Evolutionary conservation across 352 stramenopile genomes (phyloP).

Genomic region (Globisporangium sylvaticum): DNA sequence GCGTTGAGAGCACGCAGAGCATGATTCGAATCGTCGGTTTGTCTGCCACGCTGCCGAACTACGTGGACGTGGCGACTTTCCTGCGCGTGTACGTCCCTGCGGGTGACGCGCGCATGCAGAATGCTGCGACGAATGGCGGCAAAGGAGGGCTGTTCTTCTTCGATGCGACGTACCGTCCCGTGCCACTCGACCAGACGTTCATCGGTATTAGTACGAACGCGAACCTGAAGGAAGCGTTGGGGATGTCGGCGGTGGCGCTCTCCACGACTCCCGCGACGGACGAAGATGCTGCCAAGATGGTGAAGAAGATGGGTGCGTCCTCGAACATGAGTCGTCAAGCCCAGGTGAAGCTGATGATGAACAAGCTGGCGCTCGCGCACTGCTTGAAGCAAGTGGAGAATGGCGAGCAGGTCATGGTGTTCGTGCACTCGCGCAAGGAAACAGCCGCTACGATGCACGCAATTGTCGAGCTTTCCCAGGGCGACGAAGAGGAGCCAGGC

Average conservation of each 20-base stretch:
- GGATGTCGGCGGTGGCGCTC: slow-evolving; percentile 41
- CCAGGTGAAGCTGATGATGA: slow-evolving; percentile 80
- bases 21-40: slow-evolving; percentile 98
- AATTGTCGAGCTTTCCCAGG: slow-evolving; percentile 87
- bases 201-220: slow-evolving; percentile 91
- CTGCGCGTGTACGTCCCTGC: slow-evolving; percentile 89
- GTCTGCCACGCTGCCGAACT: slow-evolving; percentile 99
- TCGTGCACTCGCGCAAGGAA: slow-evolving; percentile 99
- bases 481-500: slow-evolving; percentile 52
- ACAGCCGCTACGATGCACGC: slow-evolving; percentile 93
- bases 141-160: slow-evolving; percentile 97
- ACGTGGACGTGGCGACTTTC: slow-evolving; percentile 97
- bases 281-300: slow-evolving; percentile 42
- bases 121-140: slow-evolving; percentile 68
- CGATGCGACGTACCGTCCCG: slow-evolving; percentile 95
- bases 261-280: slow-evolving; percentile 41
- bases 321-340: slow-evolving; percentile 52
- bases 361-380: slow-evolving; percentile 75
- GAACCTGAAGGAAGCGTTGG: slow-evolving; percentile 61
- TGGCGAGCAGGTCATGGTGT: slow-evolving; percentile 96
- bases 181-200: slow-evolving; percentile 98
- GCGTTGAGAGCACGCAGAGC: slow-evolving; percentile 96
- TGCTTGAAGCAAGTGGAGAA: slow-evolving; percentile 63
- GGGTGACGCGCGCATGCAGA: slow-evolving; percentile 46
- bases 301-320: slow-evolving; percentile 23